phyloP scores from a whole-genome alignment of 2,329 filamentous ascomycete species.

The Monosporascus sp. region DNA sequence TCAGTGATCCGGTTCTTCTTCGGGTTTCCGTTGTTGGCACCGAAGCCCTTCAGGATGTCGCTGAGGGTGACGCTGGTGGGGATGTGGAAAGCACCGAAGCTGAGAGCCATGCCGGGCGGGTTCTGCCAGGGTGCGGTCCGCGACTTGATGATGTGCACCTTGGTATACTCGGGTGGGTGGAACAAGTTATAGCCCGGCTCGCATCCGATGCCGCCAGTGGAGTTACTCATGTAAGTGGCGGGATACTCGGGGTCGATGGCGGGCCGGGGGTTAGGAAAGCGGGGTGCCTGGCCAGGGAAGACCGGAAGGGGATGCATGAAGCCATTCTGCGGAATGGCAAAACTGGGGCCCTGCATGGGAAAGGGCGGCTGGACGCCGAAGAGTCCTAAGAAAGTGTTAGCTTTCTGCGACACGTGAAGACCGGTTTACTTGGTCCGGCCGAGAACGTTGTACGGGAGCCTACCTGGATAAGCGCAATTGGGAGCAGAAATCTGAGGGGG shows the following conservation, averaged over 20 bases:
- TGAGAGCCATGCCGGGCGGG: constrained; percentile 34
- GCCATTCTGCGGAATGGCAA: constrained; percentile 13
- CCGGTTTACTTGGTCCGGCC: too few relatives aligned
- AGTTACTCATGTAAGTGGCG: constrained; percentile 50
- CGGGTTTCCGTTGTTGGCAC: constrained; percentile 43
- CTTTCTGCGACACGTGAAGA: too few relatives aligned
- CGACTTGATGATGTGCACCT: constrained; percentile 53
- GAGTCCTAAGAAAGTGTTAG: too few relatives aligned
- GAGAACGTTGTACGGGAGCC: background rate
- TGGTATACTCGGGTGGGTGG: constrained; percentile 53
- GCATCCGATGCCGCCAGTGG: constrained; percentile 51
- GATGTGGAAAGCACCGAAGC: constrained; percentile 46
- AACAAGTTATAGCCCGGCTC: constrained; percentile 61
- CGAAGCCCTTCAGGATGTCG: constrained; percentile 55
- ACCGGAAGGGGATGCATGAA: constrained; percentile 15
- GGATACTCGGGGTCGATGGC: constrained; percentile 40
- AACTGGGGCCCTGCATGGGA: constrained; percentile 12
- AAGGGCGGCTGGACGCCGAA: constrained; percentile 5
- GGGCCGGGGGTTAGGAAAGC: constrained; percentile 38
- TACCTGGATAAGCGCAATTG: background rate
- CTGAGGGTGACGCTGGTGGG: constrained; percentile 48
- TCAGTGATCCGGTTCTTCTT: constrained; percentile 55
- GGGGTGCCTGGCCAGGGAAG: constrained; percentile 24
- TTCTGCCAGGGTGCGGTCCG: constrained; percentile 49
- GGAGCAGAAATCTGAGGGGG: background rate